Evolutionary conservation across 139 green algal genomes (phyloP).

Genomic region (Zygnema circumcarinatum): DNA sequence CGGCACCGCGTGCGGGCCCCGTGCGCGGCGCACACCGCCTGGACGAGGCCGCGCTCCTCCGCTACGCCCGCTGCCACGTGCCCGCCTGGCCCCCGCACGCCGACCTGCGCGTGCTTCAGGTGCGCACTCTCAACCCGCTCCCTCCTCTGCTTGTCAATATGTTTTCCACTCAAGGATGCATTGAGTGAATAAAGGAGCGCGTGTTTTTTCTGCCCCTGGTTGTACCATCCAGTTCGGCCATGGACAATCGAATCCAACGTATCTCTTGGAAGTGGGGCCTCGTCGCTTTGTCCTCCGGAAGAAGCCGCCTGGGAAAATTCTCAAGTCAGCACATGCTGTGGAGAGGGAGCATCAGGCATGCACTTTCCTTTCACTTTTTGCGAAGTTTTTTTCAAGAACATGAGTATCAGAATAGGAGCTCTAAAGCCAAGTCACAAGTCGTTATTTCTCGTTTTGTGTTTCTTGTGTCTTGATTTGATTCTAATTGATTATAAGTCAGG

Average conservation of each 20-base stretch:
- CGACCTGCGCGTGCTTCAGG: background rate
- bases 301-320: constrained; percentile 88
- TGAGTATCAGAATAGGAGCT: no score
- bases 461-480: no score
- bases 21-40: constrained; percentile 18
- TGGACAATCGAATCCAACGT: constrained; percentile 96
- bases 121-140: background rate
- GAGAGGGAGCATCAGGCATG: constrained; percentile 80
- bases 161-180: background rate
- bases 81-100: background rate
- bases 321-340: constrained; percentile 93
- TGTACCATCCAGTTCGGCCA: constrained; percentile 77
- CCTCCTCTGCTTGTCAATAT: no score
- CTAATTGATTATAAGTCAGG: no score
- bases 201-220: background rate
- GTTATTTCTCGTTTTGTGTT: no score
- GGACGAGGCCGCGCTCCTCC: constrained; percentile 31
- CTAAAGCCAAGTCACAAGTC: no score
- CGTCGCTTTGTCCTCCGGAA: constrained; percentile 87
- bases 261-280: constrained; percentile 77
- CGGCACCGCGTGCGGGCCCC: background rate
- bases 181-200: background rate
- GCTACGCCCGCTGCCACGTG: constrained; percentile 19
- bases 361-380: background rate
- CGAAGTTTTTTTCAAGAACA: background rate